Base-by-base conservation (phyloP, 345 rosid species). In the Populus deltoides region DNA sequence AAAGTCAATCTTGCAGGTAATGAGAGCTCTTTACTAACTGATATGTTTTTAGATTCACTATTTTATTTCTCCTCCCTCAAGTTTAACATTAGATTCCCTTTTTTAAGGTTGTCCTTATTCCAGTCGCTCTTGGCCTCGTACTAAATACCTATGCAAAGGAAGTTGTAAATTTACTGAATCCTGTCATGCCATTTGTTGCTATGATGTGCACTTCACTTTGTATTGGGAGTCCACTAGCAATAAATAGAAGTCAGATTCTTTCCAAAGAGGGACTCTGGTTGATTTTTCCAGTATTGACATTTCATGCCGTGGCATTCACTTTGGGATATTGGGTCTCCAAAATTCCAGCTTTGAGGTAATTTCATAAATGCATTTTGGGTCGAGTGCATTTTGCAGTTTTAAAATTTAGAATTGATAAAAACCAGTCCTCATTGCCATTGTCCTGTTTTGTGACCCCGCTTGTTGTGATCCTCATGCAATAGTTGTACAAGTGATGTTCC, bases 191-290 rank as follows among this genome's bases (percentile, higher is more conserved):
- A 12, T 81, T 92, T 77, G 92, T 95, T 78, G 98, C 98, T 53
- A 95, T 95, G 99, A 81, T 92, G 59, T 95, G 99, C 72, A 93
- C 98, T 57, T 83, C 99, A 8, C 4, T 93, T 83, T 92, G 99
- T 79, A 93, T 95, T 47, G 98, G 99, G 51, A 93, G 99, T 86
- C 99, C 98, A 8, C 93, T 95, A 73, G 97, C 99, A 3, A 86
- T 93, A 74, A 95, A 93, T 57, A 89, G 81, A 74, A 82, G 90
- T 85, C 96, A 88, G 80, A 95, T 95, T 80, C 87, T 90, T 38
- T 95, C 97, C 25, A 67, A 75, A 61, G 88, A 91, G 72, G 97
- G 98, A 77, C 86, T 92, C 33, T 86, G 84, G 70, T 81, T 93
- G 88, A 79, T 92, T 85, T 77, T 93, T 85, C 99, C 98, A 8